Conservation (phyloP, 2,329 filamentous ascomycete genomes). For the Calonectria fujianensis region DNA sequence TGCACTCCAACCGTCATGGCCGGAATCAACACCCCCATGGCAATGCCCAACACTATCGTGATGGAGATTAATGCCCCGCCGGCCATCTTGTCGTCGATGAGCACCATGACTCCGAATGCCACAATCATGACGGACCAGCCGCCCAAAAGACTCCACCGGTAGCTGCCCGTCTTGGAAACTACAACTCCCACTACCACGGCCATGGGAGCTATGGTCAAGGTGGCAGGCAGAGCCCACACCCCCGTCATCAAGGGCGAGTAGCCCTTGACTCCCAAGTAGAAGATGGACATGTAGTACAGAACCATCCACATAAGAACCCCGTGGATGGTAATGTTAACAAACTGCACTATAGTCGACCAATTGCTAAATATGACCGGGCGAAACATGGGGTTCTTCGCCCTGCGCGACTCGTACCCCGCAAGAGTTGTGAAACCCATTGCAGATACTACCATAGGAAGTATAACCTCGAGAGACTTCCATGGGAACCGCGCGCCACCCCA, state of each 20-base stretch:
- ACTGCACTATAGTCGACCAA: conserved; percentile 48
- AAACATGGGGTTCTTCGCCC: conserved; percentile 50
- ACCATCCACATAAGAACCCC: conserved; percentile 56
- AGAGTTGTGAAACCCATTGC: conserved; percentile 63
- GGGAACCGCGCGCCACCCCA: conserved; percentile 44
- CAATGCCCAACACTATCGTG: conserved; percentile 75
- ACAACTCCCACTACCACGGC: conserved; percentile 73
- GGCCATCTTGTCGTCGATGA: conserved; percentile 69
- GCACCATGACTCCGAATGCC: conserved; percentile 73
- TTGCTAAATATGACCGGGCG: conserved; percentile 48
- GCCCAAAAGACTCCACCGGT: conserved; percentile 75
- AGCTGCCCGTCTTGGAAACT: conserved; percentile 74
- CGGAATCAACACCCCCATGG: conserved; percentile 79
- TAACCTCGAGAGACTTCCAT: conserved; percentile 57
- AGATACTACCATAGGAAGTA: conserved; percentile 77
- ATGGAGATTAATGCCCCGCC: conserved; percentile 76
- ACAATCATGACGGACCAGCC: conserved; percentile 78
- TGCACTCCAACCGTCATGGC: conserved; percentile 79
- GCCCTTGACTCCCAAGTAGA: conserved; percentile 51
- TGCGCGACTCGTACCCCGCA: conserved; percentile 45
- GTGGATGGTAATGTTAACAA: conserved; percentile 49
- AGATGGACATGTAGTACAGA: conserved; percentile 55
- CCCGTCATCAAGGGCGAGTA: conserved; percentile 51
- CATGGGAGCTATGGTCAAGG: conserved; percentile 78
- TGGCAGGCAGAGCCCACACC: conserved; percentile 75